Conservation (phyloP, 2,329 filamentous ascomycete species). For the Aspergillus sp. region DNA sequence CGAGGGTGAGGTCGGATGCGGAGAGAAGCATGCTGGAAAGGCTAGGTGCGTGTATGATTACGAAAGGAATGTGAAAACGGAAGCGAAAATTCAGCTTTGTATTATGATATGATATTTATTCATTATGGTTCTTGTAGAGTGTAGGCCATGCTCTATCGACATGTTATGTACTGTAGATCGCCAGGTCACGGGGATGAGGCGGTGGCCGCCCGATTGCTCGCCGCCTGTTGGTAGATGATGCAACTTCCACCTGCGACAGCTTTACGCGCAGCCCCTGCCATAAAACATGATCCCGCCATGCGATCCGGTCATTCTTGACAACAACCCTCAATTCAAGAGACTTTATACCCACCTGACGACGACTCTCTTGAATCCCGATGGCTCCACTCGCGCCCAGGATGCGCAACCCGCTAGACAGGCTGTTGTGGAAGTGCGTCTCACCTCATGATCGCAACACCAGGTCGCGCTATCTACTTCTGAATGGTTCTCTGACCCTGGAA, state of each 20-base stretch:
- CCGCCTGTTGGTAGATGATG: neutral
- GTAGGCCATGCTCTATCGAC: neutral
- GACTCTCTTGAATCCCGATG: slow-evolving; percentile 43
- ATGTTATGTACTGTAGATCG: neutral
- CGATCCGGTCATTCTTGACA: slow-evolving; percentile 40
- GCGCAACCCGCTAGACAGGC: slow-evolving; percentile 33
- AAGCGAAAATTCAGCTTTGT: slow-evolving; percentile 23
- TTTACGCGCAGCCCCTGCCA: neutral
- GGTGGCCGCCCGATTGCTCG: neutral
- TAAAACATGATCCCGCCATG: slow-evolving; percentile 46
- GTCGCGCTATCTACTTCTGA: neutral
- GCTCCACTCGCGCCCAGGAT: slow-evolving; percentile 39
- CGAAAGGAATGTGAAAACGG: slow-evolving; percentile 41
- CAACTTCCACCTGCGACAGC: neutral
- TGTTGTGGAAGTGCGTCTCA: slow-evolving; percentile 34
- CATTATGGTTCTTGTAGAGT: neutral
- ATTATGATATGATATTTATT: neutral
- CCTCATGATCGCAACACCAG: neutral
- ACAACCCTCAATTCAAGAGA: slow-evolving; percentile 47
- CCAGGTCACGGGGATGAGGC: neutral
- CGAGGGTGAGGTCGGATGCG: neutral
- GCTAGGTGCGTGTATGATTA: slow-evolving; percentile 39
- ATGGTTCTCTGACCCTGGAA: neutral
- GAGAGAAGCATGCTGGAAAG: slow-evolving; percentile 14
- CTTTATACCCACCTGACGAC: slow-evolving; percentile 44